A percentile compares a stretch with the other conserved stretches of the same genome.
Conservation (phyloP, 306 rosid genomes). For the Cucurbita moschata region DNA sequence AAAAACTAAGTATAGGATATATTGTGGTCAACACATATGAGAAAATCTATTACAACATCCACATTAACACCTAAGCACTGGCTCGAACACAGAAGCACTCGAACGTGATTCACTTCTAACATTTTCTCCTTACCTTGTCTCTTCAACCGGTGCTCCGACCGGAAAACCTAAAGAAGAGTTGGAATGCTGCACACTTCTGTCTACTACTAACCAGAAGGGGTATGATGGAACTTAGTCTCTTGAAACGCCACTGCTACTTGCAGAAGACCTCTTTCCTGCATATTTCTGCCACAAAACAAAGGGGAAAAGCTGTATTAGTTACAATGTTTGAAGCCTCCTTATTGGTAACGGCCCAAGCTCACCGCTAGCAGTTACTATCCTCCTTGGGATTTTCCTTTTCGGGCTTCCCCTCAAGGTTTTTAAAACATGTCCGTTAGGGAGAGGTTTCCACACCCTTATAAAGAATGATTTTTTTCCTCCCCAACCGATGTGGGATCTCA, state of each 20-base stretch:
- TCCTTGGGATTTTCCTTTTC: too few species aligned
- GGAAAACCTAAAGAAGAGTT: slow-evolving; percentile 13
- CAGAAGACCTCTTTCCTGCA: slow-evolving; percentile 25
- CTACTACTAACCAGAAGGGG: slow-evolving; percentile 7
- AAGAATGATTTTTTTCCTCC: too few species aligned
- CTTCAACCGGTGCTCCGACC: neutral
- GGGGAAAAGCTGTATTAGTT: slow-evolving; percentile 3
- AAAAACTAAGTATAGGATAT: neutral
- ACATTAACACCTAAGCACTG: neutral
- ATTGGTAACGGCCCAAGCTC: too few species aligned
- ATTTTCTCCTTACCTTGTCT: too few species aligned
- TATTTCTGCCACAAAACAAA: slow-evolving; percentile 31
- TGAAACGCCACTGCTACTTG: slow-evolving; percentile 21
- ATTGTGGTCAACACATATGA: neutral
- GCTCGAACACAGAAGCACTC: too few species aligned
- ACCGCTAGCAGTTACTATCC: too few species aligned
- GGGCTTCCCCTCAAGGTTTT: too few species aligned
- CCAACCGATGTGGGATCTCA: too few species aligned
- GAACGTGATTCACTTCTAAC: too few species aligned
- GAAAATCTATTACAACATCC: neutral
- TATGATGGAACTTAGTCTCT: slow-evolving; percentile 16
- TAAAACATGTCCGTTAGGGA: too few species aligned
- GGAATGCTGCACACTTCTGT: slow-evolving; percentile 14
- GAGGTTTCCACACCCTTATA: too few species aligned
- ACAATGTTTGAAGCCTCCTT: neutral